phyloP scores from a whole-genome alignment of 805 yeast genomes.

The Cyberlindnera euphorbiiphila region DNA sequence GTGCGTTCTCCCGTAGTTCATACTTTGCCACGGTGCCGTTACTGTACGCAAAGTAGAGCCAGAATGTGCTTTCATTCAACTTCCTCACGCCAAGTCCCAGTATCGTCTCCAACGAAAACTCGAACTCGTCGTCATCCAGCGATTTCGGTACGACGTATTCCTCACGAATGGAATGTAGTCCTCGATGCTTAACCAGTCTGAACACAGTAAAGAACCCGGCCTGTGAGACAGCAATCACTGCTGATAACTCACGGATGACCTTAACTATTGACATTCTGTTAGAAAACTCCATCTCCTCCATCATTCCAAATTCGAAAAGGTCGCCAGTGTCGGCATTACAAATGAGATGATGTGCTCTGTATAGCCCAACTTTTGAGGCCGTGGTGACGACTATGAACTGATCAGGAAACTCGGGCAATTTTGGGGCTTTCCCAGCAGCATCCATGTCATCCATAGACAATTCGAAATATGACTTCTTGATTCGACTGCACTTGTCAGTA shows the following conservation, averaged over 20 bases:
- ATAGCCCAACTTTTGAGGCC: constrained; percentile 39
- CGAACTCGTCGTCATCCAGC: background rate
- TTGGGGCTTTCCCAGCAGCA: background rate
- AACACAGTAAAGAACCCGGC: constrained; percentile 41
- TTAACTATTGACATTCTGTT: constrained; percentile 30
- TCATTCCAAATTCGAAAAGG: constrained; percentile 34
- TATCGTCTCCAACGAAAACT: background rate
- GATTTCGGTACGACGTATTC: constrained; percentile 25
- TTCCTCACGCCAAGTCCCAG: constrained; percentile 7
- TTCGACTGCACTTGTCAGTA: constrained; percentile 25
- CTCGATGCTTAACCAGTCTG: constrained; percentile 39
- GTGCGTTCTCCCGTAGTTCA: constrained; percentile 3
- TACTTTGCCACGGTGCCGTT: constrained; percentile 2
- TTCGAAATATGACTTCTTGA: constrained; percentile 16
- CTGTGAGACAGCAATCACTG: constrained; percentile 40
- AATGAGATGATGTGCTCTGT: constrained; percentile 40
- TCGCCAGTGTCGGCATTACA: constrained; percentile 45
- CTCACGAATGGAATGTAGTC: constrained; percentile 39
- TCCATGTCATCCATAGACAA: background rate
- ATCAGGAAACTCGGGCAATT: constrained; percentile 27
- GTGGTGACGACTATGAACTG: constrained; percentile 43
- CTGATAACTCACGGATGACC: constrained; percentile 38
- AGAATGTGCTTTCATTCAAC: background rate
- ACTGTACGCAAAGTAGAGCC: constrained; percentile 7
- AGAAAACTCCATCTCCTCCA: constrained; percentile 13